Percentiles rank a stretch among this genome's conserved stretches.
These are phyloP conservation scores for Straminergon stramineum DNA, from an alignment of 225 moss, liverwort and hornwort species.

Conservation along the genomic window DNA sequence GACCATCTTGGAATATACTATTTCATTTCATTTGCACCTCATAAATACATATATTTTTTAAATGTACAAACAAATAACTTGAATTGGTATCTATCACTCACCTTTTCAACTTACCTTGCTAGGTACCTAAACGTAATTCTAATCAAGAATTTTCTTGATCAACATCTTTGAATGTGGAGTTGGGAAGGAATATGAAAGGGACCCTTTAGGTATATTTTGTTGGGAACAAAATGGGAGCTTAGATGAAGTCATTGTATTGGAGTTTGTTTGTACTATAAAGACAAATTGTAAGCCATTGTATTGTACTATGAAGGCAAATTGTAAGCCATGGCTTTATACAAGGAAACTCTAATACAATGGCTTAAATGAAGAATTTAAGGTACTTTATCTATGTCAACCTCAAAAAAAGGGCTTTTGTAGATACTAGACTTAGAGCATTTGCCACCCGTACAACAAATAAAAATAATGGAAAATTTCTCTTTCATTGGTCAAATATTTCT, in stretches of 20 bases:
- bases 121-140: background rate
- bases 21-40: accelerated
- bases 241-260: accelerated
- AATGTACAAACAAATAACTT: background rate
- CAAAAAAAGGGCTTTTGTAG: accelerated
- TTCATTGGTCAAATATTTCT: no score
- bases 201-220: accelerated
- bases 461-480: accelerated
- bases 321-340: no score
- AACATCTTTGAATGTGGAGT: accelerated
- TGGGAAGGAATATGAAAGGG: background rate
- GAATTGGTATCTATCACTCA: accelerated
- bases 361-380: accelerated
- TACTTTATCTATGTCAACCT: background rate
- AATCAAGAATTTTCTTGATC: background rate
- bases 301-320: no score
- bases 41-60: background rate
- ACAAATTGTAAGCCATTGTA: no score
- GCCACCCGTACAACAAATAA: accelerated
- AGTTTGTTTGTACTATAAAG: background rate
- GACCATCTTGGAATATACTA: accelerated
- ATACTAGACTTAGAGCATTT: background rate
- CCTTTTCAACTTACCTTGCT: background rate
- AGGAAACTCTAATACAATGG: no score
- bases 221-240: accelerated